Evolutionary conservation across 148 eudicot genomes (phyloP).

Genomic region (Chenopodium berlandieri): DNA sequence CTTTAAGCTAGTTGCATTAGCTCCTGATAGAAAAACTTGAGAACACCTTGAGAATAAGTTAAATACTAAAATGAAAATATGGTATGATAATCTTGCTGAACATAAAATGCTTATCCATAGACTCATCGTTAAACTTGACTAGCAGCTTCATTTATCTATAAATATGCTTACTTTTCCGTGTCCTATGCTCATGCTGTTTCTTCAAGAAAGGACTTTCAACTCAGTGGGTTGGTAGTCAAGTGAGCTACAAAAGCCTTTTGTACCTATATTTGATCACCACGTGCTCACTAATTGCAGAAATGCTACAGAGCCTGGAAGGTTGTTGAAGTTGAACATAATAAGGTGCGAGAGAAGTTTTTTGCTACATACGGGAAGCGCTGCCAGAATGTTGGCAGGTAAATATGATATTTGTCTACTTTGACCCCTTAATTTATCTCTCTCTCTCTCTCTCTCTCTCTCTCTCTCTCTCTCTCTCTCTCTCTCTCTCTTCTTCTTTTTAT

Average conservation of each 20-base stretch:
- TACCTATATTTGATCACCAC: slow-evolving; percentile 12
- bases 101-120: not conserved
- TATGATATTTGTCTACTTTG: not conserved
- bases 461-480: not conserved
- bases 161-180: not conserved
- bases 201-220: not conserved
- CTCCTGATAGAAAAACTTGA: not conserved
- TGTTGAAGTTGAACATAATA: slow-evolving; percentile 63
- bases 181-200: not conserved
- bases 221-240: not conserved
- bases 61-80: not conserved
- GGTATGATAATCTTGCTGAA: not conserved
- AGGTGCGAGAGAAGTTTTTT: slow-evolving; percentile 67
- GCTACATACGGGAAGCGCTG: slow-evolving; percentile 57
- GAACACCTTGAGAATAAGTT: not conserved
- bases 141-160: not conserved
- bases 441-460: not conserved
- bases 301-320: slow-evolving; percentile 94
- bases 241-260: slow-evolving; percentile 4
- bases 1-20: not conserved
- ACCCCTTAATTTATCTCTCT: not conserved
- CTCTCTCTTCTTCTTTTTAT: not conserved
- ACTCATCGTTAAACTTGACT: not conserved
- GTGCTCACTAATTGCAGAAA: slow-evolving; percentile 58
- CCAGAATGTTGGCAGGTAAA: slow-evolving; percentile 72